These are phyloP conservation scores for Quercus phellos DNA, from an alignment of 331 rosid species.

Conservation along the genomic window DNA sequence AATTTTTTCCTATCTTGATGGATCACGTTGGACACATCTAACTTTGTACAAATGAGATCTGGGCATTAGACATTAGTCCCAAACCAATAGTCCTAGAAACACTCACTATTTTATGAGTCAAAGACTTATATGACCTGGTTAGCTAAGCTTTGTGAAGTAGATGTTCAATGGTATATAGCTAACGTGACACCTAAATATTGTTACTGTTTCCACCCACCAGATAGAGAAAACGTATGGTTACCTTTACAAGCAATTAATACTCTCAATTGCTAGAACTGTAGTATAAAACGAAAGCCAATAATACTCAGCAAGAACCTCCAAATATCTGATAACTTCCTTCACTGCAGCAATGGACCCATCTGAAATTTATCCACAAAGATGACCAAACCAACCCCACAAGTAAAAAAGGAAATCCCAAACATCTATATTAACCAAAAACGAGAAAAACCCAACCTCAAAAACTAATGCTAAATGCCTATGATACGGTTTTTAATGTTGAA, in stretches of 20 bases:
- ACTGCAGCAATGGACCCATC: slow-evolving; percentile 19
- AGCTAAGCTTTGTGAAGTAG: background rate
- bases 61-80: background rate
- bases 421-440: background rate
- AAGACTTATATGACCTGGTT: background rate
- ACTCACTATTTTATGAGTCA: background rate
- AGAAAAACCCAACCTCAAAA: background rate
- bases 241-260: slow-evolving; percentile 4
- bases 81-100: background rate
- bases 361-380: slow-evolving; percentile 9
- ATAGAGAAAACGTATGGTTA: slow-evolving; percentile 1
- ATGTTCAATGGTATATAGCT: background rate
- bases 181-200: background rate
- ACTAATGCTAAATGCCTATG: background rate
- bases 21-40: background rate
- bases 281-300: slow-evolving; percentile 8
- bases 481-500: no score
- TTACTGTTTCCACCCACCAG: background rate
- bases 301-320: slow-evolving; percentile 15
- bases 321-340: slow-evolving; percentile 20
- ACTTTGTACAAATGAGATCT: slow-evolving; percentile 15
- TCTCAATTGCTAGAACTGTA: slow-evolving; percentile 8
- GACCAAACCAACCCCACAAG: slow-evolving; percentile 12
- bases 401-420: background rate
- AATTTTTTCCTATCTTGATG: background rate